Percentiles rank a stretch among this genome's conserved stretches.
Conservation (phyloP, 2,329 filamentous ascomycete genomes). For the Exophiala dermatitidis region DNA sequence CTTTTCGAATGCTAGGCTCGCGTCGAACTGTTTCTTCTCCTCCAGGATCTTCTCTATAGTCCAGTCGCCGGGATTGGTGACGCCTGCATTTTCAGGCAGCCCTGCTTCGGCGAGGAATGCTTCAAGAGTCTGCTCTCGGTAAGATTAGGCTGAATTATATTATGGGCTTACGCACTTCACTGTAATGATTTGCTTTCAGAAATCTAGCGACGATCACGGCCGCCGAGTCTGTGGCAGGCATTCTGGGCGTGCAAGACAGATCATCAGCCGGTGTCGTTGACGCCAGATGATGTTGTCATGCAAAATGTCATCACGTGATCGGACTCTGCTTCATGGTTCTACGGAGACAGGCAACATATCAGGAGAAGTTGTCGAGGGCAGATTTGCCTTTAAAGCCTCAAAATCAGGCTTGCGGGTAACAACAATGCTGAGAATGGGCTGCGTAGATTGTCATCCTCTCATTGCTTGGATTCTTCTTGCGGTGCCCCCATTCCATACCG, state of each 20-base stretch:
- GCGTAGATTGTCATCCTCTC: background rate
- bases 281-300: no score
- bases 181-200: slow-evolving; percentile 38
- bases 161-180: slow-evolving; percentile 24
- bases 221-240: slow-evolving; percentile 26
- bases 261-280: background rate
- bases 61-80: slow-evolving; percentile 36
- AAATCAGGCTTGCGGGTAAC: no score
- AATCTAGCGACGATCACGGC: slow-evolving; percentile 38
- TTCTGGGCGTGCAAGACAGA: slow-evolving; percentile 6
- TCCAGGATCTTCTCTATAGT: slow-evolving; percentile 55
- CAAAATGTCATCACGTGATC: no score
- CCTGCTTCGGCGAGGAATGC: slow-evolving; percentile 53
- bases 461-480: slow-evolving; percentile 7
- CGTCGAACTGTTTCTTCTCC: slow-evolving; percentile 54
- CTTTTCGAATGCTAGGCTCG: slow-evolving; percentile 51
- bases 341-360: no score
- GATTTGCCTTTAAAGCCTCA: no score
- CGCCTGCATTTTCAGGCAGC: slow-evolving; percentile 46
- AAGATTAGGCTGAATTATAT: background rate
- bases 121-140: slow-evolving; percentile 43
- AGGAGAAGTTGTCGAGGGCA: no score
- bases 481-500: slow-evolving; percentile 29
- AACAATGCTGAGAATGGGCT: no score
- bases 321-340: no score